Evolutionary conservation across 1,139 yeast species (phyloP), one percentile per base, ranked within the genome.

Genomic region (Protomyces inundatus): DNA sequence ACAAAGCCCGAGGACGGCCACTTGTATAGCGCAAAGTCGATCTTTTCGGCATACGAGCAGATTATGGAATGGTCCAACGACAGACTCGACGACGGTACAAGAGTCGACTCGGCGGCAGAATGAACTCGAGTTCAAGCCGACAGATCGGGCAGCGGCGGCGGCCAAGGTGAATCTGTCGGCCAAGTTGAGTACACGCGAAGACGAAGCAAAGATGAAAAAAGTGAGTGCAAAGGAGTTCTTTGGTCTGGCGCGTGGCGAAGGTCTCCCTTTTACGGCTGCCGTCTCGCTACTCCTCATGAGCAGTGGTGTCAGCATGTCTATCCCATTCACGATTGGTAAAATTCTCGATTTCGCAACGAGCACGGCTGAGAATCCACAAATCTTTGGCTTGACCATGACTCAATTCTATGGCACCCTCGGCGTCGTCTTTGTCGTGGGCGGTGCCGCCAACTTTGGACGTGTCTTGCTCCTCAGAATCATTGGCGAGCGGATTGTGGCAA

Each of bases 401-500:
- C 76, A 76, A 66, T 84, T 86, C 69, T 75, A 84, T 60, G 72
- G 76, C 1, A 78, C 79, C 0, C 77, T 82, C 66, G 82, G 82
- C 1, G 82, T 80, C 0, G 76, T 90, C 12, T 82, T 91, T 68
- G 73, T 83, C 0, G 72, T 87, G 0, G 96, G 97, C 2, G 85
- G 95, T 0, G 72, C 79, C 9, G 87, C 96, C 1, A 89, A 91
- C 67, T 90, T 86, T 75, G 93, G 91, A 6, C 81, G 98, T 71
- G 82, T 87, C 36, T 84, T 88, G 66, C 73, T 89, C 51, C 77
- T 91, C 69, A 80, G 96, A 69, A 79, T 86, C 1, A 83, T 87
- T 30, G 97, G 97, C 66, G 98, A 93, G 74, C 82, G 88, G 67
- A 77, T 93, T 45, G 96, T 91, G 4, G 89, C 96, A 4, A 79